These are phyloP conservation scores for Citrus unshiu DNA, from an alignment of 345 rosid species.

Conservation along the genomic window DNA sequence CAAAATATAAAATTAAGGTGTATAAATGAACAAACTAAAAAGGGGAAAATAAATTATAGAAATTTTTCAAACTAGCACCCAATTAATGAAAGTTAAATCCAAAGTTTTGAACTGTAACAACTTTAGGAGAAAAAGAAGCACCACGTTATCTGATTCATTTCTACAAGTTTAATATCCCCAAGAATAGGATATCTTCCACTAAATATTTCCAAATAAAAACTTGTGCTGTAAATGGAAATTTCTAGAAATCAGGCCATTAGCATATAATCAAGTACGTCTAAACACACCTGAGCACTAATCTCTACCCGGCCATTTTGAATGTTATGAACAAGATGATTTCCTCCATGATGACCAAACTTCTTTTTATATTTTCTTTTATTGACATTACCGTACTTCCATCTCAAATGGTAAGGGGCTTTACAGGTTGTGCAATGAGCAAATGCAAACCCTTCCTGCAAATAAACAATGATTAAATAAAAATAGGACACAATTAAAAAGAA, in stretches of 20 bases:
- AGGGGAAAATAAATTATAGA: background rate
- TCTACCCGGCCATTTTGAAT: constrained; percentile 64
- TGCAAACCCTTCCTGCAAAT: no score
- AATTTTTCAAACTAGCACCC: background rate
- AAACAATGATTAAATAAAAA: no score
- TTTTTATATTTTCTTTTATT: constrained; percentile 32
- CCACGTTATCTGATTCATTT: no score
- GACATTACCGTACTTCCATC: no score
- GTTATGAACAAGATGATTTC: constrained; percentile 88
- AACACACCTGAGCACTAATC: constrained; percentile 86
- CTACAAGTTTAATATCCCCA: background rate
- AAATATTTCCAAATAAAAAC: background rate
- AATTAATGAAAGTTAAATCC: background rate
- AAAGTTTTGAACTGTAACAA: background rate
- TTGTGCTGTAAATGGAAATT: background rate
- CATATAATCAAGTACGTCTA: background rate
- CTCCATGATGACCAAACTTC: constrained; percentile 99
- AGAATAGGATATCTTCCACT: background rate
- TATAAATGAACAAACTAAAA: background rate
- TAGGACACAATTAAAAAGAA: no score
- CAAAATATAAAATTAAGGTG: no score
- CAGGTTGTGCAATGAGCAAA: no score
- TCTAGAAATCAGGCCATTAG: background rate
- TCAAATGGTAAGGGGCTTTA: no score
- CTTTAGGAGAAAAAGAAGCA: background rate